phyloP scores from a whole-genome alignment of 192 early-diverging fungal genomes.

The Powellomyces hirtus region DNA sequence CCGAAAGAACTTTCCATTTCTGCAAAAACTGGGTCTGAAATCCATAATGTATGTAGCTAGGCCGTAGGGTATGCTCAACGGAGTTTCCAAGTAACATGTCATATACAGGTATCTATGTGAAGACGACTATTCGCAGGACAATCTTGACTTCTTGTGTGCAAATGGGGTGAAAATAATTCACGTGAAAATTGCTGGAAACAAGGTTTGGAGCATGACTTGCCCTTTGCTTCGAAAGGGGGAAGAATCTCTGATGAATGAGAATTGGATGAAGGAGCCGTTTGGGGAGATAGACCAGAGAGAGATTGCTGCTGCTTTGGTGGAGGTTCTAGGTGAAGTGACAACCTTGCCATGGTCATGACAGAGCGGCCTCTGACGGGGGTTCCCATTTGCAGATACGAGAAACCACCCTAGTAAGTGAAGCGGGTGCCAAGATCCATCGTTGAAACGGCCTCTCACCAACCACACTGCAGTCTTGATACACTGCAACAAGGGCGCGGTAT shows the following conservation, averaged over 20 bases:
- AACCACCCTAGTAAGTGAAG: slow-evolving; percentile 50
- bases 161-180: slow-evolving; percentile 83
- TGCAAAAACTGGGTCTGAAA: slow-evolving; percentile 81
- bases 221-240: too few relatives aligned
- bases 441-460: background rate
- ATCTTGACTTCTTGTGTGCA: slow-evolving; percentile 77
- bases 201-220: slow-evolving; percentile 56
- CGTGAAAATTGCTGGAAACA: slow-evolving; percentile 89
- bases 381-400: slow-evolving; percentile 23
- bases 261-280: slow-evolving; percentile 46
- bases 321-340: slow-evolving; percentile 37
- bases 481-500: slow-evolving; percentile 95
- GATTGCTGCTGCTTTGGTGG: slow-evolving; percentile 39
- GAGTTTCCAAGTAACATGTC: background rate
- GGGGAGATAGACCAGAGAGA: slow-evolving; percentile 48
- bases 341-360: background rate
- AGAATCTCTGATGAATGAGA: too few relatives aligned
- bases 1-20: slow-evolving; percentile 87
- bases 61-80: too few relatives aligned
- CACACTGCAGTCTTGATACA: slow-evolving; percentile 74
- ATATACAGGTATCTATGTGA: slow-evolving; percentile 75
- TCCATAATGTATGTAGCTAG: slow-evolving; percentile 83
- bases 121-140: slow-evolving; percentile 89
- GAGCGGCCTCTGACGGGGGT: background rate
- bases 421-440: too few relatives aligned